phyloP scores from a whole-genome alignment of 306 rosid genomes.

The Lotus japonicus region DNA sequence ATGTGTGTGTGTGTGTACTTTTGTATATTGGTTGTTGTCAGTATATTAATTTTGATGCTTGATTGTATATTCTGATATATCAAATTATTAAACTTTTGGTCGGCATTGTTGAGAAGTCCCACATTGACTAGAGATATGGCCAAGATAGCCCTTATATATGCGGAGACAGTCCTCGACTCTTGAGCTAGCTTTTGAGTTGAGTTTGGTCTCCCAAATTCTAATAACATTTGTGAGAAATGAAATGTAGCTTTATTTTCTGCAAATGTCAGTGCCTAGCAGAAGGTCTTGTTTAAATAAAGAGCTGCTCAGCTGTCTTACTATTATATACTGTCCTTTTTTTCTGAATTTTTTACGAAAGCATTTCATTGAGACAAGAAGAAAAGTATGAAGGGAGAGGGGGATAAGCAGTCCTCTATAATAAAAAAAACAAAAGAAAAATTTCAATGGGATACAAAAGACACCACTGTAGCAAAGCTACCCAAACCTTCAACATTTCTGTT shows the following conservation, averaged over 20 bases:
- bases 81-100: not conserved
- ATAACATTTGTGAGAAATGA: not conserved
- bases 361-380: not conserved
- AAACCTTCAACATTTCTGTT: not conserved
- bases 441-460: not conserved
- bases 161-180: too few species aligned
- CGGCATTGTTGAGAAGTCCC: too few species aligned
- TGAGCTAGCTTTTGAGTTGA: too few species aligned
- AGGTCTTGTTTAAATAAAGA: not conserved
- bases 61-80: not conserved
- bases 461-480: not conserved
- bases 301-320: not conserved
- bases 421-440: not conserved
- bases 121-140: too few species aligned
- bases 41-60: not conserved
- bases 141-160: too few species aligned
- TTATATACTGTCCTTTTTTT: not conserved
- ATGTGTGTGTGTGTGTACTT: not conserved
- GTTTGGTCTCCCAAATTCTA: too few species aligned
- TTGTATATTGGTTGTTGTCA: not conserved
- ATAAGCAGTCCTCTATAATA: not conserved
- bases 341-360: not conserved
- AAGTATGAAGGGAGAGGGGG: not conserved
- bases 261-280: not conserved
- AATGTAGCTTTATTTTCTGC: not conserved